A percentile compares a stretch with the other conserved stretches of the same genome.
These are phyloP conservation scores for Monosporozyma siamensis DNA, from an alignment of 805 yeast genomes.

Conservation along the genomic window DNA sequence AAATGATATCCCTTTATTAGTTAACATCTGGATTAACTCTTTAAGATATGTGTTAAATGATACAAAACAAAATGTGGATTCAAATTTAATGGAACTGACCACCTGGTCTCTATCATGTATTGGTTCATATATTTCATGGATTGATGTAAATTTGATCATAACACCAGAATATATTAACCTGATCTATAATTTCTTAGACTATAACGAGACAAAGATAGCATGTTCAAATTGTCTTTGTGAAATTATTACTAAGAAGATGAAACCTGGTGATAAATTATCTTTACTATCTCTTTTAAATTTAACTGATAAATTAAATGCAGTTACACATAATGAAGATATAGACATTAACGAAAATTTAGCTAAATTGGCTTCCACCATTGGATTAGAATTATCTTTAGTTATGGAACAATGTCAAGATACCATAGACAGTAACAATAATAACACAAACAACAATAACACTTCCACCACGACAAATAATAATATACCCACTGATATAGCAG, in stretches of 20 bases:
- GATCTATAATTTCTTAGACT: constrained; percentile 50
- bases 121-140: constrained; percentile 90
- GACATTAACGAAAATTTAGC: constrained; percentile 74
- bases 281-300: constrained; percentile 61
- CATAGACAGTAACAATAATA: constrained; percentile 1
- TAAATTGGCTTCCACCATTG: constrained; percentile 61
- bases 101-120: constrained; percentile 43
- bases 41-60: constrained; percentile 6
- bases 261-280: constrained; percentile 52
- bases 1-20: constrained; percentile 59
- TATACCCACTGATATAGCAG: neutral
- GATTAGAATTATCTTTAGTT: constrained; percentile 63
- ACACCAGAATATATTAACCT: constrained; percentile 40
- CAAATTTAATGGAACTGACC: constrained; percentile 17
- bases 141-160: constrained; percentile 68
- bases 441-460: neutral
- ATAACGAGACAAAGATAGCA: constrained; percentile 40
- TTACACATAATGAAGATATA: constrained; percentile 34
- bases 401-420: constrained; percentile 43
- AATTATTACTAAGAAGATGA: constrained; percentile 70
- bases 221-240: constrained; percentile 47
- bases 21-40: constrained; percentile 55
- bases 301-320: constrained; percentile 37
- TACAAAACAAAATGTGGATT: constrained; percentile 8
- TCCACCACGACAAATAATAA: neutral